A percentile compares a stretch with the other conserved stretches of the same genome.
Evolutionary conservation across 805 yeast genomes (phyloP).

Genomic region (Candida koratica): DNA sequence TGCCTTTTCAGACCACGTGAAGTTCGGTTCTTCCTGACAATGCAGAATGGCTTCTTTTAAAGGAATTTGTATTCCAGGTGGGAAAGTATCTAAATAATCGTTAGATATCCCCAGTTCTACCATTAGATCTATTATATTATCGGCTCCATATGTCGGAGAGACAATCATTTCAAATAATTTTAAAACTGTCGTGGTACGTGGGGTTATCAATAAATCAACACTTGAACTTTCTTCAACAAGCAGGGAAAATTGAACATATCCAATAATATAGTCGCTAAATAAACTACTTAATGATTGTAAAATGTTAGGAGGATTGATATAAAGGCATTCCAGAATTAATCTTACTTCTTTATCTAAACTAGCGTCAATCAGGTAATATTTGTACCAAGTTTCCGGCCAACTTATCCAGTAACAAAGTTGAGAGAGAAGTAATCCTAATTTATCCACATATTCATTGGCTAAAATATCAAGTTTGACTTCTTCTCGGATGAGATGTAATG

Average conservation of each 20-base stretch:
- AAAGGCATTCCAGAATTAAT: constrained; percentile 43
- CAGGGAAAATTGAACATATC: constrained; percentile 64
- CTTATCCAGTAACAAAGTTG: constrained; percentile 66
- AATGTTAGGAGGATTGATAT: constrained; percentile 59
- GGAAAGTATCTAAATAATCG: constrained; percentile 61
- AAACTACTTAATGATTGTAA: constrained; percentile 53
- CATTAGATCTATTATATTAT: constrained; percentile 59
- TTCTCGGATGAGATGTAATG: constrained; percentile 75
- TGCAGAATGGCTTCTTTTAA: constrained; percentile 55
- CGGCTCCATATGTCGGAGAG: constrained; percentile 48
- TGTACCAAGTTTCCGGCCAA: constrained; percentile 66
- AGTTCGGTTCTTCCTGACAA: constrained; percentile 51
- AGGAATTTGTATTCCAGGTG: constrained; percentile 67
- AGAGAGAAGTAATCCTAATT: constrained; percentile 53
- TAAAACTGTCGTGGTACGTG: constrained; percentile 58
- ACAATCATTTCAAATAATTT: constrained; percentile 60
- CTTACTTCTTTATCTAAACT: constrained; percentile 32
- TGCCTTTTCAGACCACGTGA: constrained; percentile 44
- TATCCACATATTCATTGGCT: constrained; percentile 28
- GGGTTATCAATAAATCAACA: constrained; percentile 59
- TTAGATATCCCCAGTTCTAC: constrained; percentile 51
- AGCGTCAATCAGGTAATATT: constrained; percentile 45
- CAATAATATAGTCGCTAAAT: constrained; percentile 39
- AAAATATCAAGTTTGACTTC: constrained; percentile 61
- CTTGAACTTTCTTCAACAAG: constrained; percentile 58